Conservation (phyloP, 106 monocot species). For the Apostasia shenzhenica region DNA sequence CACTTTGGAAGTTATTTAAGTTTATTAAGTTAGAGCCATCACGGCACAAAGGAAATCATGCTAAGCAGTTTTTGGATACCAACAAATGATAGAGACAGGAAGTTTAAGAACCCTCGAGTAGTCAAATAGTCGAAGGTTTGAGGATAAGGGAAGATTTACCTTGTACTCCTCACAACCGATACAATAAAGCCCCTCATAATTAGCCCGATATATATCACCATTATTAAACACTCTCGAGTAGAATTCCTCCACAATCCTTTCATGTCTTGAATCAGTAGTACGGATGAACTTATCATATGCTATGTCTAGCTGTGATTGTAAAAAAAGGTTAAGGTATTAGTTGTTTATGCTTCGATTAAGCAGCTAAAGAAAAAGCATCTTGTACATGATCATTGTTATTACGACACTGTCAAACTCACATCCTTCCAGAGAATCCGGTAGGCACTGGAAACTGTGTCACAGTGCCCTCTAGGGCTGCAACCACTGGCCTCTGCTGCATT, state of each 20-base stretch:
- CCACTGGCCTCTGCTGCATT: conserved; percentile 63
- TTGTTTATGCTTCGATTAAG: background rate
- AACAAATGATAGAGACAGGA: too few species aligned
- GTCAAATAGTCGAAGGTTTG: too few species aligned
- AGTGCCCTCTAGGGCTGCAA: conserved; percentile 63
- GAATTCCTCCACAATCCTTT: conserved; percentile 85
- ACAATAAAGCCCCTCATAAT: conserved; percentile 96
- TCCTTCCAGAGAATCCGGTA: conserved; percentile 83
- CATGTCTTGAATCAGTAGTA: conserved; percentile 75
- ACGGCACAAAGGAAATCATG: too few species aligned
- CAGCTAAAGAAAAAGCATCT: background rate
- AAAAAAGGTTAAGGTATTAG: background rate
- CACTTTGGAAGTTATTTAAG: too few species aligned
- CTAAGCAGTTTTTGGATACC: too few species aligned
- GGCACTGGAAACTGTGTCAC: conserved; percentile 65
- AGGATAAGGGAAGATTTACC: conserved; percentile 30
- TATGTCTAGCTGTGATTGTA: conserved; percentile 68
- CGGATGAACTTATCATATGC: conserved; percentile 91
- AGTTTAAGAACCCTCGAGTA: too few species aligned
- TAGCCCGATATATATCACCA: conserved; percentile 86
- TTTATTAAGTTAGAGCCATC: too few species aligned
- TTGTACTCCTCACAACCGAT: conserved; percentile 97
- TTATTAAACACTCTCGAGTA: conserved; percentile 77
- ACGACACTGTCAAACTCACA: conserved; percentile 24
- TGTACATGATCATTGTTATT: too few species aligned